Base-by-base conservation (phyloP, 495 filamentous ascomycete species). In the Ramalina intermedia region DNA sequence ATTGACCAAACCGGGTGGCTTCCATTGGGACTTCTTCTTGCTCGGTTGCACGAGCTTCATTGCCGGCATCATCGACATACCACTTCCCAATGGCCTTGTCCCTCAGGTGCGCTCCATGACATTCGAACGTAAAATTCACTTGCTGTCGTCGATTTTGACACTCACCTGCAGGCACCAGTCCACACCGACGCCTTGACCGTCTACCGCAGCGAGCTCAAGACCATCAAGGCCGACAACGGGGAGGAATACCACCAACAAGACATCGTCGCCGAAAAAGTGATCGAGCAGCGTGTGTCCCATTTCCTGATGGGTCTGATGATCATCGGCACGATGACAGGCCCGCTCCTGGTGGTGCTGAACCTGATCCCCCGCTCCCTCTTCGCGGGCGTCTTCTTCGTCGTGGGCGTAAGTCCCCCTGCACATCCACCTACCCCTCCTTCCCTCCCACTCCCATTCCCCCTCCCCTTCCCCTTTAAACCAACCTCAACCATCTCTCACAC, bases 11-110 rank as follows among this genome's bases (percentile, higher is more conserved):
- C 68, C 69, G 3, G 68, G 64, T 20, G 67, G 68, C 38, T 70
- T 70, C 53, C 65, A 70, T 53, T 70, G 68, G 66, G 68, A 70
- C 50, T 57, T 70, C 50, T 72, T 70, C 58, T 59, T 72, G 2
- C 61, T 72, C 16, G 69, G 66, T 26, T 50, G 60, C 29, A 69
- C 68, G 8, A 67, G 65, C 6, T 63, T 62, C 46, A 55, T 72
- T 43, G 61, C 60, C 36, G 66, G 65, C 7, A 56, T 72, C 27
- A 50, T 72, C 33, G 68, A 64, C 18, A 60, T 72, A 33, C 69
- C 68, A 0, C 57, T 69, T 6, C 69, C 69, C 8, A 72, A 72
- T 42, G 69, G 68, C 14, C 59, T 72, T 14, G 52, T 63, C 26
- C 60, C 60, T 40, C 57, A 62, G 44, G 68, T 63, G 20, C 65